phyloP scores from a whole-genome alignment of 768 basidiomycete species.

The Boletus insuetus region DNA sequence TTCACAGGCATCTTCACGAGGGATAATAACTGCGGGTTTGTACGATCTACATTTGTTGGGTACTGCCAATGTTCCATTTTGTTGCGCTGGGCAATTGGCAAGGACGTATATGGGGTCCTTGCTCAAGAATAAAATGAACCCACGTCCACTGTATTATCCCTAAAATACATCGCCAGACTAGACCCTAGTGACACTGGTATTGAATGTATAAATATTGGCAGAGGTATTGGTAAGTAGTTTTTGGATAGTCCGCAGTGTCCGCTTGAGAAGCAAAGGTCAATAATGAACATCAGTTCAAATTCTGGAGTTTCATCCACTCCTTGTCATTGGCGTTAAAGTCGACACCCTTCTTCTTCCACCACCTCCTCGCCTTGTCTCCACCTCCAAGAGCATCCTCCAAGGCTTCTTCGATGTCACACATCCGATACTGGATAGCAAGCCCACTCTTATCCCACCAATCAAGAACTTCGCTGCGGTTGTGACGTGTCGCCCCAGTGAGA shows the following conservation, averaged over 20 bases:
- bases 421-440: slow-evolving; percentile 77
- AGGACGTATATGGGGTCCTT: background rate
- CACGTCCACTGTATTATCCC: slow-evolving; percentile 6
- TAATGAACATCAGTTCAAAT: slow-evolving; percentile 49
- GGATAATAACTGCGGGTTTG: slow-evolving; percentile 9
- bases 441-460: slow-evolving; percentile 88
- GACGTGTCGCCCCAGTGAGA: slow-evolving; percentile 73
- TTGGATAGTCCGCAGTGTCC: background rate
- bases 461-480: slow-evolving; percentile 77
- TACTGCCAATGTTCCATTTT: background rate
- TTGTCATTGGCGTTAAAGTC: slow-evolving; percentile 82
- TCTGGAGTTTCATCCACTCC: slow-evolving; percentile 86
- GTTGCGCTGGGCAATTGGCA: background rate
- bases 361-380: slow-evolving; percentile 69
- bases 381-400: slow-evolving; percentile 83
- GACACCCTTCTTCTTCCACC: slow-evolving; percentile 82
- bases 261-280: background rate
- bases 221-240: background rate
- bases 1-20: slow-evolving; percentile 32
- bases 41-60: slow-evolving; percentile 4
- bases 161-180: slow-evolving; percentile 8
- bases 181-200: background rate
- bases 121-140: slow-evolving; percentile 11
- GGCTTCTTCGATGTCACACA: slow-evolving; percentile 92
- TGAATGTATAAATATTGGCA: background rate